phyloP scores from a whole-genome alignment of 2,329 filamentous ascomycete genomes.

The Calonectria montana region DNA sequence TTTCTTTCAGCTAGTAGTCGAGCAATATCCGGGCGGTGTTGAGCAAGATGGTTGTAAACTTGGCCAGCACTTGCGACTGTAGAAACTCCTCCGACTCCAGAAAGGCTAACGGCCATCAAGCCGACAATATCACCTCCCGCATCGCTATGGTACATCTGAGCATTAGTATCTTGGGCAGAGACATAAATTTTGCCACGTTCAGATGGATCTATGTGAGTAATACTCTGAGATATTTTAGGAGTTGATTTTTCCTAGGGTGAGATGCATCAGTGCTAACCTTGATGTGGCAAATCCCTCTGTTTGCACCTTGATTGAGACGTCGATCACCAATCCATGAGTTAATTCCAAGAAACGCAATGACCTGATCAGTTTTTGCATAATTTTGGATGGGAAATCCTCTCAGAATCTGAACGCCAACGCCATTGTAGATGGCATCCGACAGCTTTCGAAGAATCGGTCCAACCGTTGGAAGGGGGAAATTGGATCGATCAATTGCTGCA shows the following conservation, averaged over 20 bases:
- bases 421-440: conserved; percentile 2
- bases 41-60: conserved; percentile 4
- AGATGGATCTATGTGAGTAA: conserved; percentile 2
- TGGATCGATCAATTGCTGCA: neutral
- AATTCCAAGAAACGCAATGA: conserved; percentile 7
- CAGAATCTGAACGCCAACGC: neutral
- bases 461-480: neutral
- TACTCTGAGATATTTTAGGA: neutral
- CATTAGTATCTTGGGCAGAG: conserved; percentile 8
- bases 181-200: conserved; percentile 2
- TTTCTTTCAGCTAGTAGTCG: neutral
- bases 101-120: conserved; percentile 6
- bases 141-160: conserved; percentile 12
- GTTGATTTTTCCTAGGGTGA: no score
- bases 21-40: conserved; percentile 6
- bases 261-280: neutral
- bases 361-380: neutral
- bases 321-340: conserved; percentile 6
- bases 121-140: neutral
- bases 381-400: neutral
- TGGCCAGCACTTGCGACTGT: neutral
- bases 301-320: conserved; percentile 2
- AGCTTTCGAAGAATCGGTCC: neutral
- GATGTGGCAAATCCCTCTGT: neutral
- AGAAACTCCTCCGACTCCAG: neutral